phyloP scores from a whole-genome alignment of 2,329 filamentous ascomycete species.

The Epichloe coenophiala region DNA sequence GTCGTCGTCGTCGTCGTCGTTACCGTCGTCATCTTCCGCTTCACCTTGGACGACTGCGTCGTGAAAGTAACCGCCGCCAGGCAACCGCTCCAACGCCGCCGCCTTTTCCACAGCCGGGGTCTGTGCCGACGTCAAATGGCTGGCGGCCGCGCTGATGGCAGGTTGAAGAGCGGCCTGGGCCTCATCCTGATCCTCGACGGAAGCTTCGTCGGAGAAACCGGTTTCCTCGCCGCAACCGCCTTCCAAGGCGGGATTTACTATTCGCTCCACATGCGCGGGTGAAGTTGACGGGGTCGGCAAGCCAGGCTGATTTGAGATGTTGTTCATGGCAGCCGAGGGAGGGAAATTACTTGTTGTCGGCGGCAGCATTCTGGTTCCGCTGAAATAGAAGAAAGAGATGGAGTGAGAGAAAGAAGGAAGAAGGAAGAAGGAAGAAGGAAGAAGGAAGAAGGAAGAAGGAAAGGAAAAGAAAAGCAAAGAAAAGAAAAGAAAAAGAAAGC shows the following conservation, averaged over 20 bases:
- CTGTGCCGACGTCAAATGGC: constrained; percentile 37
- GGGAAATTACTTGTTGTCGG: too few species aligned
- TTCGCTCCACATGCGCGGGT: not conserved
- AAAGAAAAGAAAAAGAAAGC: not conserved
- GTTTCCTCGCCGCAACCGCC: constrained; percentile 8
- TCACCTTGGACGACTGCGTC: constrained; percentile 7
- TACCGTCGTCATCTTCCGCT: constrained; percentile 6
- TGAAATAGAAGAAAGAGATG: not conserved
- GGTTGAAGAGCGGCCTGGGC: constrained; percentile 47
- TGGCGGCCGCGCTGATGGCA: constrained; percentile 42
- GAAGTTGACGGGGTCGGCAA: not conserved
- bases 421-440: too few species aligned
- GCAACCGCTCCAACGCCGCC: constrained; percentile 34
- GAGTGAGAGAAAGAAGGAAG: not conserved
- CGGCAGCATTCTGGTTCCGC: too few species aligned
- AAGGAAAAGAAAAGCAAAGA: too few species aligned
- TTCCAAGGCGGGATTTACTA: not conserved
- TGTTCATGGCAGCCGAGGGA: not conserved
- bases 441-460: too few species aligned
- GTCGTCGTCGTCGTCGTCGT: constrained; percentile 4
- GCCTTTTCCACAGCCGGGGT: constrained; percentile 46
- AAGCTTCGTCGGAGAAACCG: constrained; percentile 10
- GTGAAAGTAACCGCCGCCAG: constrained; percentile 13
- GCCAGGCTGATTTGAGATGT: not conserved
- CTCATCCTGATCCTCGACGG: constrained; percentile 34